A percentile compares a stretch with the other conserved stretches of the same genome.
Evolutionary conservation across 805 yeast genomes (phyloP).

Genomic region (Ogataea chonburiensis): DNA sequence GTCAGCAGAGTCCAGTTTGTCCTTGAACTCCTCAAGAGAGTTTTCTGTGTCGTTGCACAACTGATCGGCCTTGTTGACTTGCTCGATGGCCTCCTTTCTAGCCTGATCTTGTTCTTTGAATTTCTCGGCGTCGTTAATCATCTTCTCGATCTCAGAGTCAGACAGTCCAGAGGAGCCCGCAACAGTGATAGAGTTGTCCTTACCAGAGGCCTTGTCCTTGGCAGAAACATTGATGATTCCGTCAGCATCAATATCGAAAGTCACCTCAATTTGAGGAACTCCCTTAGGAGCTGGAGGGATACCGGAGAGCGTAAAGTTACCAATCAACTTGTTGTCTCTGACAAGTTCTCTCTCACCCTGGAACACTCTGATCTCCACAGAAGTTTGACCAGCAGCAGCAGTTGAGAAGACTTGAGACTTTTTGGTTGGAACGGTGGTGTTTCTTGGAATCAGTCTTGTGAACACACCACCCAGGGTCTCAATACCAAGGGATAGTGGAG

Average conservation of each 20-base stretch:
- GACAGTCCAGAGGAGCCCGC: conserved; percentile 69
- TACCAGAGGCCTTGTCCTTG: conserved; percentile 72
- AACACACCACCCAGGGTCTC: conserved; percentile 98
- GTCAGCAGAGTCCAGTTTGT: conserved; percentile 51
- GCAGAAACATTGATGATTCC: conserved; percentile 85
- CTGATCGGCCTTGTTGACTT: conserved; percentile 75
- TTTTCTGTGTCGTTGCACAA: conserved; percentile 84
- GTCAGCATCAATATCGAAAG: conserved; percentile 95
- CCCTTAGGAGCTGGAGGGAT: conserved; percentile 96
- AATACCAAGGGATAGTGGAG: conserved; percentile 90
- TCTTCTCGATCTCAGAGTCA: conserved; percentile 61
- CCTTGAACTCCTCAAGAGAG: conserved; percentile 75
- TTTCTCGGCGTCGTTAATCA: conserved; percentile 64
- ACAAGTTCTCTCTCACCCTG: conserved; percentile 99
- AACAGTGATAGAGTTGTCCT: conserved; percentile 72
- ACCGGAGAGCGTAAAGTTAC: conserved; percentile 93
- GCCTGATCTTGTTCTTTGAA: conserved; percentile 60
- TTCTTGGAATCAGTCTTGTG: conserved; percentile 86
- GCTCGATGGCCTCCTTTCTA: conserved; percentile 61
- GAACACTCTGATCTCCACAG: conserved; percentile 96
- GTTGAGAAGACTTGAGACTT: conserved; percentile 95
- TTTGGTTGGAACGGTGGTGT: conserved; percentile 96
- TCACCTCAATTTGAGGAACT: conserved; percentile 91
- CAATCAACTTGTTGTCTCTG: conserved; percentile 95
- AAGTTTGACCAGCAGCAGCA: conserved; percentile 94